Base-by-base conservation (phyloP, 2,329 filamentous ascomycete genomes). In the Blastomyces parvus region DNA sequence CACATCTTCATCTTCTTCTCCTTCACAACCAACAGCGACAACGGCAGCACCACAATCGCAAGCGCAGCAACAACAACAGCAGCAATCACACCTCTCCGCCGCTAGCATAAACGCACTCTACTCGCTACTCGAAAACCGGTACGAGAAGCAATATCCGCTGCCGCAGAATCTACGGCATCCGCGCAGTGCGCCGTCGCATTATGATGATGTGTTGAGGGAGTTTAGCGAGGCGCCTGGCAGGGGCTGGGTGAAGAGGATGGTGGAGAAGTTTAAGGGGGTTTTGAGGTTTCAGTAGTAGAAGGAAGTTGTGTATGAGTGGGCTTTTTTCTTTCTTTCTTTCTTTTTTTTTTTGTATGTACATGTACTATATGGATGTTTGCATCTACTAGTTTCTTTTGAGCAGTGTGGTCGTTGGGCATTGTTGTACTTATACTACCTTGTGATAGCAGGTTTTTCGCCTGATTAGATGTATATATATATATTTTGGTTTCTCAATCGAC, bases 71-170 rank as follows among this genome's bases (percentile, higher is more conserved):
- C 64, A 63, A 7, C 44, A 65, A 4, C 64, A 64, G 55, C 63
- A 67, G 19, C 67, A 55, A 63, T 67, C 62, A 56, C 66, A 48
- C 58, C 62, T 50, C 66, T 61, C 65, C 50, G 66, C 63, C 67
- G 73, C 61, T 70, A 76, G 70, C 27, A 69, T 85, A 62, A 86
- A 86, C 67, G 84, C 83, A 4, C 78, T 87, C 1, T 84, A 83
- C 66, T 80, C 82, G 2, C 74, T 87, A n/a, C 74, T 87, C 2
- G 83, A 86, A 67, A 80, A 87, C 69, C 75, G 82, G 59, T 86
- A 85, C 68, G 75, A 73, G 57, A 82, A 80, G 46, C 69, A 78
- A 69, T 83, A 80, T 65, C 81, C 81, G 2, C 66, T 83, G 1
- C 73, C 81, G 1, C 69, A 76, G 25, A 73, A 71, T 22, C 68